Conservation (phyloP, 179 eudicot species). For the Nepenthes alata region DNA sequence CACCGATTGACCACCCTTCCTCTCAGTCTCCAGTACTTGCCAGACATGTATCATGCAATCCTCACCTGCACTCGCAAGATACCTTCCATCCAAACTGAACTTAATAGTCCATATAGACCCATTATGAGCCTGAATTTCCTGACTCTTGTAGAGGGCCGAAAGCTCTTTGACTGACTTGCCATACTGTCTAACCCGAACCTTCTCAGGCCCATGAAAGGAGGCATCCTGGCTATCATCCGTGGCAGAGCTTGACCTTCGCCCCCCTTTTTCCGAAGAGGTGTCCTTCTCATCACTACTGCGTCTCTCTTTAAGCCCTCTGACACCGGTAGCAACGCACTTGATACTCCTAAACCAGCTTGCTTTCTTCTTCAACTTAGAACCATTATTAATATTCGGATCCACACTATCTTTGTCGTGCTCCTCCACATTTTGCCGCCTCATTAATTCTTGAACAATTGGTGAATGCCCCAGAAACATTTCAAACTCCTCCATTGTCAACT, state of each 20-base stretch:
- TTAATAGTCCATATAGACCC: conserved; percentile 85
- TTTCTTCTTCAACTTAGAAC: conserved; percentile 58
- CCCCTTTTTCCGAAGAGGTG: conserved; percentile 84
- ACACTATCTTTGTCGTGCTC: conserved; percentile 26
- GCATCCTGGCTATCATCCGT: conserved; percentile 90
- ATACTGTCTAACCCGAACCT: conserved; percentile 64
- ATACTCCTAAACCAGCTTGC: conserved; percentile 72
- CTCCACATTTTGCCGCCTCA: conserved; percentile 86
- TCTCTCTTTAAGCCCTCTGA: conserved; percentile 52
- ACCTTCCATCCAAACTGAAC: conserved; percentile 82
- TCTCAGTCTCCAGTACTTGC: conserved; percentile 67
- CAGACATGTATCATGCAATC: conserved; percentile 82
- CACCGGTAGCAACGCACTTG: conserved; percentile 58
- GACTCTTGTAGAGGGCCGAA: conserved; percentile 59
- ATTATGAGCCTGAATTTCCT: conserved; percentile 77
- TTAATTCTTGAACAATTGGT: conserved; percentile 80
- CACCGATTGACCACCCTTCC: conserved; percentile 58
- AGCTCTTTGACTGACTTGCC: conserved; percentile 80
- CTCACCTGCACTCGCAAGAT: conserved; percentile 93
- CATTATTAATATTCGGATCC: conserved; percentile 25
- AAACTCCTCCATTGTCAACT: conserved; percentile 86
- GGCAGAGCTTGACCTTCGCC: conserved; percentile 84
- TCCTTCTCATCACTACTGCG: conserved; percentile 78
- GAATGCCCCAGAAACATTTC: conserved; percentile 81
- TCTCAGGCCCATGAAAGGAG: conserved; percentile 72